Evolutionary conservation across 768 basidiomycete genomes (phyloP), one percentile per base, ranked within the genome.

Genomic region (Myochromella boudieri): DNA sequence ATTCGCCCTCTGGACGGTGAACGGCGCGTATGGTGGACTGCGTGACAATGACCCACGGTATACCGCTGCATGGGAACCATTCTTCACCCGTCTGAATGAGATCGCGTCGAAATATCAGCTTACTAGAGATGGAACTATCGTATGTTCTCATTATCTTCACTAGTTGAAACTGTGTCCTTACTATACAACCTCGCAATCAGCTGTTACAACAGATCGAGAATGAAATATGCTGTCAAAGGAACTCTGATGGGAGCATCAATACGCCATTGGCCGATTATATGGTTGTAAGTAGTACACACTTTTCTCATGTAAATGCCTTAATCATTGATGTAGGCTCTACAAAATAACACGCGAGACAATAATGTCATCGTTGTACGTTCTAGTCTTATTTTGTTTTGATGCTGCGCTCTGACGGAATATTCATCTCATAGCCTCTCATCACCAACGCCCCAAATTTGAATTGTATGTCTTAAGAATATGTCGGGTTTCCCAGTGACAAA

Each of bases 401-500:
- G 8, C 2, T 3, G 34, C 20, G 4, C n/a, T n/a, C n/a, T n/a
- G n/a, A n/a, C 6, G 3, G 3, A 36, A 18, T n/a, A 12, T n/a
- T 33, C 22, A 22, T 4, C 14, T 37, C 12, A n/a, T 17, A 48
- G 47, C 47, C 47, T 27, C 33, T 48, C 18, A 36, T 48, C n/a
- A 48, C 47, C 15, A 48, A 48, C 42, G 47, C 47, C 7, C 47
- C 47, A 3, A 48, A 48, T 29, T 25, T 25, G 37, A 48, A 48
- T 26, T 48, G 47, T 48, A 37, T 21, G 47, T 20, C 37, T 7
- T 40, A 25, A 3, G 32, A 12, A 21, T 9, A 11, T 1, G 31
- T 2, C 14, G 32, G 12, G 12, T 33, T 5, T 33, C 5, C 17
- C 17, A 9, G n/a, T 25, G 2, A 38, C 7, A 25, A n/a, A 25